These are phyloP conservation scores for Neurospora cerealis DNA, from an alignment of 495 filamentous ascomycete species.

Conservation along the genomic window DNA sequence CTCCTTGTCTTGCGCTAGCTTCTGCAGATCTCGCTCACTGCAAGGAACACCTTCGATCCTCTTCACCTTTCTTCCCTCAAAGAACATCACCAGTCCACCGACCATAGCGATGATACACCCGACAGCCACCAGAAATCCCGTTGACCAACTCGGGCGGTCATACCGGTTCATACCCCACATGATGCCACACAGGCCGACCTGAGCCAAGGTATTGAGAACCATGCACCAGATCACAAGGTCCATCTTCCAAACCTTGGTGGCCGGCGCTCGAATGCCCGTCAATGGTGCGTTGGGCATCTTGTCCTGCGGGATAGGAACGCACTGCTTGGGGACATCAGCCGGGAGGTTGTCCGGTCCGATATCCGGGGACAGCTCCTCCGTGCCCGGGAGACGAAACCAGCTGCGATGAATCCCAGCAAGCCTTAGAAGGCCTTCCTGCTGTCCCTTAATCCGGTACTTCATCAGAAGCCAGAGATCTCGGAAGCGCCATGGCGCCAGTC, in stretches of 20 bases:
- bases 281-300: conserved; percentile 47
- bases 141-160: conserved; percentile 61
- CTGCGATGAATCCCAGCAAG: conserved; percentile 56
- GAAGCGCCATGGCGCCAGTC: conserved; percentile 76
- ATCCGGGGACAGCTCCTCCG: conserved; percentile 32
- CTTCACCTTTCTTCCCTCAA: conserved; percentile 57
- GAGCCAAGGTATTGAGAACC: conserved; percentile 66
- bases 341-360: conserved; percentile 37
- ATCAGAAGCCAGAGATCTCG: conserved; percentile 65
- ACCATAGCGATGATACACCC: conserved; percentile 56
- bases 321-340: conserved; percentile 19
- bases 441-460: conserved; percentile 46
- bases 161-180: conserved; percentile 75
- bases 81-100: conserved; percentile 58
- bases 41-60: conserved; percentile 52
- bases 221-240: conserved; percentile 72
- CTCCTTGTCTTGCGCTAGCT: conserved; percentile 36
- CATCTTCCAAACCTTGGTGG: conserved; percentile 63
- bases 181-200: conserved; percentile 55
- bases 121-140: conserved; percentile 61
- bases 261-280: conserved; percentile 54
- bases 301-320: conserved; percentile 45
- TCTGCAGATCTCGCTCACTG: conserved; percentile 33
- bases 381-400: conserved; percentile 61
- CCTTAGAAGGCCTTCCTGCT: conserved; percentile 43